Evolutionary conservation across 768 basidiomycete genomes (phyloP).

Genomic region (Phlebiopsis flavidoalba): DNA sequence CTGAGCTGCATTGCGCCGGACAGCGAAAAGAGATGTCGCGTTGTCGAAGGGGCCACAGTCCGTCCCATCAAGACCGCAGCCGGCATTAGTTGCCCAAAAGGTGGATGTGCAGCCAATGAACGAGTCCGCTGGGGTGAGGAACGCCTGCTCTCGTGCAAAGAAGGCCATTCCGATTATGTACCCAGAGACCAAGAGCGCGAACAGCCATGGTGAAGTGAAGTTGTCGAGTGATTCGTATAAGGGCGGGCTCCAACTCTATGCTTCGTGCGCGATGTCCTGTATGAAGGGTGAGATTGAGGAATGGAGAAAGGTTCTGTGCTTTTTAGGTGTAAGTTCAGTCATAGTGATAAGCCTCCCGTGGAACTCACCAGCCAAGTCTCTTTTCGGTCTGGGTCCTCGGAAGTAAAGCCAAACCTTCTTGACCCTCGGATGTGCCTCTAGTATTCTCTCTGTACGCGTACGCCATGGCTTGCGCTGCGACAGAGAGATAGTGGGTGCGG

Average conservation of each 20-base stretch:
- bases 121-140: slow-evolving; percentile 56
- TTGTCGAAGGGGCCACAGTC: slow-evolving; percentile 61
- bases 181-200: slow-evolving; percentile 47
- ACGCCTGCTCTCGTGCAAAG: slow-evolving; percentile 68
- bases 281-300: slow-evolving; percentile 45
- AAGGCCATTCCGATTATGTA: slow-evolving; percentile 75
- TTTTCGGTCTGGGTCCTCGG: slow-evolving; percentile 58
- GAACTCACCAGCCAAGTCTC: slow-evolving; percentile 41
- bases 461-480: neutral
- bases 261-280: slow-evolving; percentile 18
- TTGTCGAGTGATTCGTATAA: slow-evolving; percentile 47
- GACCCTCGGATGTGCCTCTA: slow-evolving; percentile 12
- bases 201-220: slow-evolving; percentile 48
- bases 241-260: slow-evolving; percentile 44
- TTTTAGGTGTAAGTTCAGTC: neutral
- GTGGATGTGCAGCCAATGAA: slow-evolving; percentile 65
- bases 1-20: slow-evolving; percentile 62
- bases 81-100: slow-evolving; percentile 65
- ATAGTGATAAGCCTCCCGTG: slow-evolving; percentile 6
- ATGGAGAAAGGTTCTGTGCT: slow-evolving; percentile 45
- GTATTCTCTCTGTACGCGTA: neutral
- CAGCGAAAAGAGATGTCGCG: slow-evolving; percentile 68
- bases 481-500: neutral
- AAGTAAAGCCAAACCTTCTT: slow-evolving; percentile 32
- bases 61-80: slow-evolving; percentile 69